Evolutionary conservation across 805 yeast genomes (phyloP).

Genomic region (Candida coquimbonensis): DNA sequence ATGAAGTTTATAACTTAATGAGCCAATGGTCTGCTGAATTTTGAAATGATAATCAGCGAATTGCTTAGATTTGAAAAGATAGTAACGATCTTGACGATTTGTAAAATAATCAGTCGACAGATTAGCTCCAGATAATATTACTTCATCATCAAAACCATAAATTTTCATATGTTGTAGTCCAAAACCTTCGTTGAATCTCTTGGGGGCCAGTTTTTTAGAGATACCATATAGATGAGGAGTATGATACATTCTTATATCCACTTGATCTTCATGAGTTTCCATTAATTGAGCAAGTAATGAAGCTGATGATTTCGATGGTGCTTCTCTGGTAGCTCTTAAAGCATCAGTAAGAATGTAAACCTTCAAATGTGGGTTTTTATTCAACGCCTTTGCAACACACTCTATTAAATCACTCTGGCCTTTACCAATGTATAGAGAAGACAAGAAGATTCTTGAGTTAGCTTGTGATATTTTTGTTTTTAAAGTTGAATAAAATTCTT

Average conservation of each 20-base stretch:
- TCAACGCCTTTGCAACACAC: slow-evolving; percentile 54
- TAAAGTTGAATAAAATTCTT: slow-evolving; percentile 60
- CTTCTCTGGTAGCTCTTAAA: slow-evolving; percentile 87
- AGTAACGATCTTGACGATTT: slow-evolving; percentile 90
- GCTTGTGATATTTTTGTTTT: slow-evolving; percentile 59
- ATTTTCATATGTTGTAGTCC: slow-evolving; percentile 97
- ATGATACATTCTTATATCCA: slow-evolving; percentile 77
- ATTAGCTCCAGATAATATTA: slow-evolving; percentile 87
- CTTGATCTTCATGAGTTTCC: slow-evolving; percentile 57
- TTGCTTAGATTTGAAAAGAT: slow-evolving; percentile 49
- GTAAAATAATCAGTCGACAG: slow-evolving; percentile 88
- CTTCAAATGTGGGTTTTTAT: slow-evolving; percentile 49
- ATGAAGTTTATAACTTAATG: slow-evolving; percentile 60
- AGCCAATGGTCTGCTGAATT: slow-evolving; percentile 62
- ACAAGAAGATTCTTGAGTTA: slow-evolving; percentile 61
- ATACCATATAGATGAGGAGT: slow-evolving; percentile 80
- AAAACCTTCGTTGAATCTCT: slow-evolving; percentile 78
- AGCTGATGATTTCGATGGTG: slow-evolving; percentile 72
- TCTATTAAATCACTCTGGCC: slow-evolving; percentile 68
- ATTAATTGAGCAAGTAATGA: slow-evolving; percentile 61
- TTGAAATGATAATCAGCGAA: slow-evolving; percentile 68
- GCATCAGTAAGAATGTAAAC: slow-evolving; percentile 80
- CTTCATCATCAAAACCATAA: slow-evolving; percentile 89
- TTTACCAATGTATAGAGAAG: slow-evolving; percentile 84
- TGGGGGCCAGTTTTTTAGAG: slow-evolving; percentile 61